Conservation (phyloP, 441 rosid species). For the Brassica balearica region DNA sequence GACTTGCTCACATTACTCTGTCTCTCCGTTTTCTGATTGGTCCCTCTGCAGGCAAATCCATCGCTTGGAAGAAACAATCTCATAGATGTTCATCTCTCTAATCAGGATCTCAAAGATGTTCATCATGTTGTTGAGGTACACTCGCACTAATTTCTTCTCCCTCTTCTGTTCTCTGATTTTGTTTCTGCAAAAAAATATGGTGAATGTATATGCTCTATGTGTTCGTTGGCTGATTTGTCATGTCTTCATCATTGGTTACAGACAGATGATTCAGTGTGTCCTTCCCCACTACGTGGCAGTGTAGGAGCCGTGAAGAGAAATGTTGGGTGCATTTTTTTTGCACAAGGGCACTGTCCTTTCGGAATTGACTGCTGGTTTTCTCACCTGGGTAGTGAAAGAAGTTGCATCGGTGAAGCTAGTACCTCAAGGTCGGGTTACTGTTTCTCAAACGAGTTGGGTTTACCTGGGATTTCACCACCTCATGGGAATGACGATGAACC, state of each 20-base stretch:
- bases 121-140: too few species aligned
- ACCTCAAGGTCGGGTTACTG: neutral
- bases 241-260: neutral
- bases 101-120: too few species aligned
- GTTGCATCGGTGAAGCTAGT: neutral
- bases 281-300: neutral
- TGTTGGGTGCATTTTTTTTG: neutral
- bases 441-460: too few species aligned
- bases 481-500: too few species aligned
- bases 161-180: neutral
- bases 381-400: neutral
- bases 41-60: too few species aligned
- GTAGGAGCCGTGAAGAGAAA: neutral
- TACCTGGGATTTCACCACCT: too few species aligned
- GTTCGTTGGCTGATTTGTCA: neutral
- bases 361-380: neutral
- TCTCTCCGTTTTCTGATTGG: too few species aligned
- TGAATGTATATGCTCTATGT: neutral
- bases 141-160: too few species aligned
- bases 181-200: neutral
- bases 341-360: neutral
- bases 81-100: too few species aligned
- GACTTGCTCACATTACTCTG: too few species aligned
- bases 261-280: neutral
- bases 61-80: too few species aligned